These are phyloP conservation scores for Microcos paniculata DNA, from an alignment of 345 rosid species.

Conservation along the genomic window DNA sequence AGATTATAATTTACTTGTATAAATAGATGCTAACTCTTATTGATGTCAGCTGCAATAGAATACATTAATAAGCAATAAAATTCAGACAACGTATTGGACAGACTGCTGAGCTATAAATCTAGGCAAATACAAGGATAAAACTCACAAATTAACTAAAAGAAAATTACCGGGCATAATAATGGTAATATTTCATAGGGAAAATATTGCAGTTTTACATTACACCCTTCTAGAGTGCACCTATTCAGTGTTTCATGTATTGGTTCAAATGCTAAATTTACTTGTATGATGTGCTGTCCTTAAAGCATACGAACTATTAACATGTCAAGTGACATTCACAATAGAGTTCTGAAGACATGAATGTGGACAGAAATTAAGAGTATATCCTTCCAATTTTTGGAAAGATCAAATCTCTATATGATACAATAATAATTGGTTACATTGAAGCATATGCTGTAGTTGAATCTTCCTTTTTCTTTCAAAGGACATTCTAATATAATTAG, in stretches of 20 bases:
- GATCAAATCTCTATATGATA: not conserved
- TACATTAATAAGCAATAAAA: not conserved
- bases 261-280: not conserved
- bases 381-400: not conserved
- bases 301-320: not conserved
- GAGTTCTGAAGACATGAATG: not conserved
- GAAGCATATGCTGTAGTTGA: not conserved
- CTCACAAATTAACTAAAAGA: not conserved
- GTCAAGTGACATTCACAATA: not conserved
- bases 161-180: not conserved
- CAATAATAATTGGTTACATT: not conserved
- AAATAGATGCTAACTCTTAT: not conserved
- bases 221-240: not conserved
- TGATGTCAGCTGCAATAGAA: not conserved
- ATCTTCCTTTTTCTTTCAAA: not conserved
- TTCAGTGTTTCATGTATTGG: not conserved
- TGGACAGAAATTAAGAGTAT: not conserved
- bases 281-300: not conserved
- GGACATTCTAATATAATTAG: not conserved
- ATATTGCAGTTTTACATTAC: not conserved
- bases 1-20: no score
- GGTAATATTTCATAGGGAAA: not conserved
- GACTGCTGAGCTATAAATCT: not conserved
- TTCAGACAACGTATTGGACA: not conserved
- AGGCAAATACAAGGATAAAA: not conserved